Conservation (phyloP, 306 rosid species). For the Prunus salicina region DNA sequence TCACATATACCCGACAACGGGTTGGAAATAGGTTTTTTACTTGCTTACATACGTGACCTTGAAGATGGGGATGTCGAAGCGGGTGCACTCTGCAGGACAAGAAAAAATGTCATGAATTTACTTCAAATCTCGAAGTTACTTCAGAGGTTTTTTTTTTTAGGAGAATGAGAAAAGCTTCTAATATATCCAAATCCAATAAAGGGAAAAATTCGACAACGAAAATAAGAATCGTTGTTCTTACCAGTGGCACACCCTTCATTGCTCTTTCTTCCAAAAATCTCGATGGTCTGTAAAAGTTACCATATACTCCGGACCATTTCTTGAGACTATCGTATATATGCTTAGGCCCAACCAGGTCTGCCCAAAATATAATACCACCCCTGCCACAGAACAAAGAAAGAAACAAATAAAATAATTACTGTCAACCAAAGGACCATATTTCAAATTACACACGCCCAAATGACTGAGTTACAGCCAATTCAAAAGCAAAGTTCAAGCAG, state of each 20-base stretch:
- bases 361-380: constrained; percentile 95
- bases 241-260: constrained; percentile 73
- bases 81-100: constrained; percentile 70
- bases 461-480: no score
- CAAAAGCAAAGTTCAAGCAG: background rate
- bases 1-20: background rate
- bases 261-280: constrained; percentile 93
- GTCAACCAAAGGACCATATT: background rate
- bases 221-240: constrained; percentile 30
- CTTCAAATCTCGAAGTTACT: background rate
- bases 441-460: background rate
- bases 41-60: constrained; percentile 54
- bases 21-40: background rate
- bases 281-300: constrained; percentile 81
- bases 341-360: constrained; percentile 75
- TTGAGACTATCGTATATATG: constrained; percentile 70
- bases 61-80: constrained; percentile 39
- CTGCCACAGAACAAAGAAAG: constrained; percentile 38
- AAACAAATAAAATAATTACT: background rate
- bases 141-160: no score
- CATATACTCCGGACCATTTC: constrained; percentile 76
- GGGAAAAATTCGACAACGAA: background rate
- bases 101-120: background rate
- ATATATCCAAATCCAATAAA: background rate
- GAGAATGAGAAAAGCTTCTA: background rate